Conservation (phyloP, 148 eudicot genomes). For the Heliosperma pusillum region DNA sequence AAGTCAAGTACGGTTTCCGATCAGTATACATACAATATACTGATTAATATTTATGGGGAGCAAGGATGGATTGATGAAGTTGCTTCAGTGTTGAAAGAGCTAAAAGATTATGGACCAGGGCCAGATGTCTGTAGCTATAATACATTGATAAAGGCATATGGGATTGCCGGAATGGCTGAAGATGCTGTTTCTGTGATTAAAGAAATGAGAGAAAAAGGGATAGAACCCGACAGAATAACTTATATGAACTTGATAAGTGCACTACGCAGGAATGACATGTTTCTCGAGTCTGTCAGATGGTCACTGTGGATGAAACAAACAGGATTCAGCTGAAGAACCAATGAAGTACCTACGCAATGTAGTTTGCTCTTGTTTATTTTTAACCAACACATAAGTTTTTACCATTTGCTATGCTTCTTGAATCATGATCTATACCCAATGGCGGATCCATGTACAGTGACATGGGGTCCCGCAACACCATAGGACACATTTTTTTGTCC, state of each 20-base stretch:
- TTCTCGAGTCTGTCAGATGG: conserved; percentile 95
- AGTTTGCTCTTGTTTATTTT: conserved; percentile 11
- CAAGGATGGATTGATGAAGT: conserved; percentile 91
- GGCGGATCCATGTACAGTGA: no score
- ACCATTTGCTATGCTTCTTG: not conserved
- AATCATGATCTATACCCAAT: not conserved
- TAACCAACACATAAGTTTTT: not conserved
- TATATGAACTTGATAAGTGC: conserved; percentile 64
- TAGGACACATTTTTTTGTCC: no score
- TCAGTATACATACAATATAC: conserved; percentile 71
- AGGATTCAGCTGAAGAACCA: conserved; percentile 44
- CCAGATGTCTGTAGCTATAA: conserved; percentile 88
- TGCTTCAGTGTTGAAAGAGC: conserved; percentile 50
- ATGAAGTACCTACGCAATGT: conserved; percentile 19
- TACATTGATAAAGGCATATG: conserved; percentile 93
- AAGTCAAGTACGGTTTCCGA: conserved; percentile 51
- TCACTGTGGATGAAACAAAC: conserved; percentile 97
- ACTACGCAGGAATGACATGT: conserved; percentile 66
- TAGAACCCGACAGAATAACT: conserved; percentile 67
- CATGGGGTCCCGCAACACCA: no score
- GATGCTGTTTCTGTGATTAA: conserved; percentile 78
- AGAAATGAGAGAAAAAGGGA: conserved; percentile 77
- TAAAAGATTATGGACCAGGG: conserved; percentile 65
- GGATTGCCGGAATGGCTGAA: conserved; percentile 94
- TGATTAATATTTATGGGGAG: conserved; percentile 88